phyloP scores from a whole-genome alignment of 2,329 filamentous ascomycete species.

The Cercospora citrullina region DNA sequence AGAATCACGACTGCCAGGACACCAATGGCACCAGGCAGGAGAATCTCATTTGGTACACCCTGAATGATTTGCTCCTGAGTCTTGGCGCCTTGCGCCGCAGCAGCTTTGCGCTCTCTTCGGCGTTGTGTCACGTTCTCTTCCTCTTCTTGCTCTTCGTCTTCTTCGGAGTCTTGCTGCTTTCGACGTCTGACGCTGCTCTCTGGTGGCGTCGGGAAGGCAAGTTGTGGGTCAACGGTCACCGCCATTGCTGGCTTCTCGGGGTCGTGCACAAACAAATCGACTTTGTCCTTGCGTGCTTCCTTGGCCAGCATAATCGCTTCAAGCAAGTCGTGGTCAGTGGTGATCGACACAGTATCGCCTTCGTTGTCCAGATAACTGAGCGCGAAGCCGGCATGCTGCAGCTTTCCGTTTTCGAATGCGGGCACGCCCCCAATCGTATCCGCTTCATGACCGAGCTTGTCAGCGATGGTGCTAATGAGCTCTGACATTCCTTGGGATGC shows the following conservation, averaged over 20 bases:
- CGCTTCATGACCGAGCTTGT: slow-evolving; percentile 82
- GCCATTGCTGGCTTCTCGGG: slow-evolving; percentile 83
- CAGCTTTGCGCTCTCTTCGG: slow-evolving; percentile 32
- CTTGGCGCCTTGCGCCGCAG: slow-evolving; percentile 48
- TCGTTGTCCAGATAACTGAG: slow-evolving; percentile 96
- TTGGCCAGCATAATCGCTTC: slow-evolving; percentile 86
- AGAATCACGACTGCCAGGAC: slow-evolving; percentile 93
- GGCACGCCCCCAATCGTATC: slow-evolving; percentile 82
- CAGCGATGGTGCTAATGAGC: slow-evolving; percentile 72
- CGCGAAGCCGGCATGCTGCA: slow-evolving; percentile 78
- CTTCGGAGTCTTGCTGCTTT: slow-evolving; percentile 53
- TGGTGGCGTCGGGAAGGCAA: slow-evolving; percentile 54
- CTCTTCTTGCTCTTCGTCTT: slow-evolving; percentile 56
- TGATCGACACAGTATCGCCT: slow-evolving; percentile 94
- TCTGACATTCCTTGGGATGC: slow-evolving; percentile 77
- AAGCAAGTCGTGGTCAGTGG: slow-evolving; percentile 86
- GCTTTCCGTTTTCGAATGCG: slow-evolving; percentile 72
- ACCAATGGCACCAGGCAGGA: slow-evolving; percentile 90
- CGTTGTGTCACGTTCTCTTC: slow-evolving; percentile 36
- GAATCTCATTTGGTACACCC: slow-evolving; percentile 89
- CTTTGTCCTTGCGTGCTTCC: slow-evolving; percentile 79
- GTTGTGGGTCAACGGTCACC: slow-evolving; percentile 61
- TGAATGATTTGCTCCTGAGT: slow-evolving; percentile 77
- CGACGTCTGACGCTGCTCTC: slow-evolving; percentile 52
- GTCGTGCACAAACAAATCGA: slow-evolving; percentile 95